These are phyloP conservation scores for Trametes cingulata DNA, from an alignment of 768 basidiomycete genomes.

Conservation along the genomic window DNA sequence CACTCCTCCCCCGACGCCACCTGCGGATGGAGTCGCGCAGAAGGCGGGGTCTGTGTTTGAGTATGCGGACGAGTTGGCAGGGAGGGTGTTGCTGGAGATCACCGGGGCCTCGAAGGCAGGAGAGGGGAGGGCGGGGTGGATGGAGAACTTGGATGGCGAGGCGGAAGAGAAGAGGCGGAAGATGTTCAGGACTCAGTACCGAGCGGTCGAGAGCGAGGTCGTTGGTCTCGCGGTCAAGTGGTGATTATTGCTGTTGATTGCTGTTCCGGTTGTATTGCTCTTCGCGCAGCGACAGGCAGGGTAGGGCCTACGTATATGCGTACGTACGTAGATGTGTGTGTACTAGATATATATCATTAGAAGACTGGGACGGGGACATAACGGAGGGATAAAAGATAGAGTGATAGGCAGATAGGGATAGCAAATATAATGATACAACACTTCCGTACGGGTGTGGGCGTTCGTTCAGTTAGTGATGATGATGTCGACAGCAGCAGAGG, in stretches of 20 bases:
- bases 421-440: slow-evolving; percentile 8
- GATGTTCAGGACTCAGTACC: slow-evolving; percentile 77
- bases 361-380: neutral
- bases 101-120: neutral
- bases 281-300: neutral
- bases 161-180: slow-evolving; percentile 46
- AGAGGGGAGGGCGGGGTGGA: slow-evolving; percentile 32
- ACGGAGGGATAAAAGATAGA: neutral
- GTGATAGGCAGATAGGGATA: neutral
- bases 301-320: neutral
- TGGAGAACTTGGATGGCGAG: slow-evolving; percentile 40
- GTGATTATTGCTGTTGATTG: slow-evolving; percentile 10
- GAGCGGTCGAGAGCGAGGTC: slow-evolving; percentile 84
- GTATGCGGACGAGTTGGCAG: slow-evolving; percentile 40
- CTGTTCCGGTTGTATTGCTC: neutral
- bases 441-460: neutral
- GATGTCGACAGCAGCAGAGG: neutral
- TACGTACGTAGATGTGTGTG: neutral
- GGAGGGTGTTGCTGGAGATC: slow-evolving; percentile 33
- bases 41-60: neutral
- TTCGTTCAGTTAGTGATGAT: neutral
- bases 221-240: slow-evolving; percentile 46
- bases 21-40: neutral
- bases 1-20: slow-evolving; percentile 49
- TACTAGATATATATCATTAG: neutral